A percentile compares a stretch with the other conserved stretches of the same genome.
phyloP scores from a whole-genome alignment of 2,329 filamentous ascomycete genomes.

The Colletotrichum australisinense region DNA sequence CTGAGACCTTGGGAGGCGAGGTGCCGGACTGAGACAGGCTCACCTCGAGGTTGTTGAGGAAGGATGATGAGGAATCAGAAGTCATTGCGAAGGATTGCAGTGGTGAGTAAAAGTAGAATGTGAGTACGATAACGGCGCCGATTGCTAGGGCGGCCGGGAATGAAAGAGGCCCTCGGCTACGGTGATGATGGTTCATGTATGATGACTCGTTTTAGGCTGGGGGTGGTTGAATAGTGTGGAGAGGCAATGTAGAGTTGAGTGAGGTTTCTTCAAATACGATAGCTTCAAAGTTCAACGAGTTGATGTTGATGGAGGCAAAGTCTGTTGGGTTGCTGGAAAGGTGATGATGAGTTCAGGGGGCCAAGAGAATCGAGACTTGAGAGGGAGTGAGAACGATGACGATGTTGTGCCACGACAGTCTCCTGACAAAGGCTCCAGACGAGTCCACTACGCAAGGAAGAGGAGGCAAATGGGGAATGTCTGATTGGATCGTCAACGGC shows the following conservation, averaged over 20 bases:
- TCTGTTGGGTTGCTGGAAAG: not conserved
- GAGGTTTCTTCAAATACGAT: not conserved
- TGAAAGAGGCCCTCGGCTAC: constrained; percentile 6
- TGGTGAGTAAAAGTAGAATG: not conserved
- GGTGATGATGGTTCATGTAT: constrained; percentile 9
- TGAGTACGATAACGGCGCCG: constrained; percentile 3
- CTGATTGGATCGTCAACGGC: not conserved
- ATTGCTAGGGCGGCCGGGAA: constrained; percentile 3
- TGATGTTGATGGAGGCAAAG: not conserved
- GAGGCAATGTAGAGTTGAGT: not conserved
- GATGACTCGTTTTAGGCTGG: not conserved
- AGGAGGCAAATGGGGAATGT: not conserved
- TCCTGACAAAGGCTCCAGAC: not conserved
- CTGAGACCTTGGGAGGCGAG: constrained; percentile 38
- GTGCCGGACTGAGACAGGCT: not conserved
- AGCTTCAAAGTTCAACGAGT: not conserved
- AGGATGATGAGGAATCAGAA: not conserved
- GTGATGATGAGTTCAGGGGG: not conserved
- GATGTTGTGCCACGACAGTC: not conserved
- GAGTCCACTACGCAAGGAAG: no score
- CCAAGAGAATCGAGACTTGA: not conserved
- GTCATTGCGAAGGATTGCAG: not conserved
- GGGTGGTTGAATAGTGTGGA: fast-evolving
- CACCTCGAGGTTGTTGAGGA: not conserved
- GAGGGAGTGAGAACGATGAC: not conserved